Percentiles rank a stretch among this genome's conserved stretches.
phyloP scores from a whole-genome alignment of 2,329 filamentous ascomycete species.

The Botryotinia convoluta region DNA sequence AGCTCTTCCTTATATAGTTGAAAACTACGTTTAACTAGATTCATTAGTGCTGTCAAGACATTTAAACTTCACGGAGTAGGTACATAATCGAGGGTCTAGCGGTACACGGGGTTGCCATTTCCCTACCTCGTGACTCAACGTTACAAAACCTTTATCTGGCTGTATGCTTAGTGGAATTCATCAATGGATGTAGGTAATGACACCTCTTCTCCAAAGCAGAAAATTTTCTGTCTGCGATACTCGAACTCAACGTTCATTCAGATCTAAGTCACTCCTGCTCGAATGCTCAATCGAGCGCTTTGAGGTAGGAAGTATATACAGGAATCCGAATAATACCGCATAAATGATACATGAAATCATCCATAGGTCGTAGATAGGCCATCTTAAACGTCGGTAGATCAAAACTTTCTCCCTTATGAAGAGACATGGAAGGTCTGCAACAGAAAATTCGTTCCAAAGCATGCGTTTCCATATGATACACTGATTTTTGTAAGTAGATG shows the following conservation, averaged over 20 bases:
- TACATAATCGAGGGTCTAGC: background rate
- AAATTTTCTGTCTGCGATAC: accelerated
- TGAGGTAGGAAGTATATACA: background rate
- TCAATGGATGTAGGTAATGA: background rate
- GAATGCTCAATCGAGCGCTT: background rate
- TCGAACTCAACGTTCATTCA: too few species aligned
- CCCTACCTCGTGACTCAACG: background rate
- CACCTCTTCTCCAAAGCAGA: too few species aligned
- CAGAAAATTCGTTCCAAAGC: background rate
- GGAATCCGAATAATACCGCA: accelerated
- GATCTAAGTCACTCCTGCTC: background rate
- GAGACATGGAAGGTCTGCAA: background rate
- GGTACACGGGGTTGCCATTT: background rate
- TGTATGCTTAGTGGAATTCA: background rate
- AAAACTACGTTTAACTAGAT: accelerated
- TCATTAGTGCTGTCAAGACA: background rate
- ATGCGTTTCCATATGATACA: background rate
- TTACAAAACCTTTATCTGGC: background rate
- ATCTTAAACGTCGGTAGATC: too few species aligned
- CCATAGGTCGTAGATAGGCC: accelerated
- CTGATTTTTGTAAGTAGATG: background rate
- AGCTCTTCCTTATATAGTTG: background rate
- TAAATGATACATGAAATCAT: too few species aligned
- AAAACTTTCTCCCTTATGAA: background rate
- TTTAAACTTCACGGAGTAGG: background rate